phyloP scores from a whole-genome alignment of 305 asterid species.

The Fraxinus baroniana region DNA sequence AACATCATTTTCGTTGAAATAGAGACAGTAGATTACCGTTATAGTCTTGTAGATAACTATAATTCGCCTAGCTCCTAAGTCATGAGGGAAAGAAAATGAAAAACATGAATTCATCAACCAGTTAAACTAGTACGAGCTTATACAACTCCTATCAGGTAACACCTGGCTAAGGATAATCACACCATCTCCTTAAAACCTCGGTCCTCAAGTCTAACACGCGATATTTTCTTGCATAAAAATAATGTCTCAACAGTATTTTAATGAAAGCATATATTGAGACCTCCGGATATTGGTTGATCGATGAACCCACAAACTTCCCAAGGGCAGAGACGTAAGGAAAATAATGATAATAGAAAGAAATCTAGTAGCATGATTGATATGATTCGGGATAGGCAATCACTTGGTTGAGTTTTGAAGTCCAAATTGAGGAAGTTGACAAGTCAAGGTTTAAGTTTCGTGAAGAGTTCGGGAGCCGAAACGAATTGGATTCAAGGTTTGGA shows the following conservation, averaged over 20 bases:
- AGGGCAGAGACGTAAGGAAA: neutral
- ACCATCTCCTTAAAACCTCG: neutral
- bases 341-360: neutral
- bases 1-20: neutral
- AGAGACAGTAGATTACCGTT: neutral
- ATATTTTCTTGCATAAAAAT: neutral
- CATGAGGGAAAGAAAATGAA: neutral
- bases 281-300: neutral
- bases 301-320: constrained; percentile 5
- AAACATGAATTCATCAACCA: neutral
- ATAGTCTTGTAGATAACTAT: neutral
- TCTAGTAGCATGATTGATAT: neutral
- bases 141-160: neutral
- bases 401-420: too few relatives aligned
- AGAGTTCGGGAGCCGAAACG: too few relatives aligned
- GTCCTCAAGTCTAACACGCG: neutral
- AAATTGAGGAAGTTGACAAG: too few relatives aligned
- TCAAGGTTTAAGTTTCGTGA: too few relatives aligned
- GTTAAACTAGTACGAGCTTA: neutral
- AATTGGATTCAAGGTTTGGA: too few relatives aligned
- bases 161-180: neutral
- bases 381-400: too few relatives aligned
- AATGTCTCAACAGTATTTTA: neutral
- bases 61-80: neutral
- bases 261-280: neutral